A percentile compares a stretch with the other conserved stretches of the same genome.
These are phyloP conservation scores for Fusarium robinianum DNA, from an alignment of 2,329 filamentous ascomycete genomes.

Conservation along the genomic window DNA sequence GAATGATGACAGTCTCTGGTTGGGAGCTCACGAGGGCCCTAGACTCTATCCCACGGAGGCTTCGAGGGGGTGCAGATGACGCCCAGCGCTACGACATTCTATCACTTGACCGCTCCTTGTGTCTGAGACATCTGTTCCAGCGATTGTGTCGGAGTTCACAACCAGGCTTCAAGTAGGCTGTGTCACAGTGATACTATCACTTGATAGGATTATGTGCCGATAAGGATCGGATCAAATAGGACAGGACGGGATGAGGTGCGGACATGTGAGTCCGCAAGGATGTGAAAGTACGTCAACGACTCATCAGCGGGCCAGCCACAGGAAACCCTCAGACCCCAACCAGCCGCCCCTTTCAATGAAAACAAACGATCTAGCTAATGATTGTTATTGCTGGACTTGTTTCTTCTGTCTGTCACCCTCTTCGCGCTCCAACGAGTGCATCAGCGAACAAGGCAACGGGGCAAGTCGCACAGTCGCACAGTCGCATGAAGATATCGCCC, in stretches of 20 bases:
- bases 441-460: conserved; percentile 19
- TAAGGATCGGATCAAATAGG: conserved; percentile 9
- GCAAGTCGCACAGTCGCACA: conserved; percentile 12
- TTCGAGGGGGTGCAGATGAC: too few relatives aligned
- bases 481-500: conserved; percentile 8
- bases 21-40: conserved; percentile 28
- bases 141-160: conserved; percentile 5
- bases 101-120: conserved; percentile 27
- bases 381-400: too few relatives aligned
- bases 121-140: conserved; percentile 24
- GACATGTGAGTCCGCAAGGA: not conserved
- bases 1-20: too few relatives aligned
- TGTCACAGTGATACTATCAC: too few relatives aligned
- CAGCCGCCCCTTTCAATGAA: too few relatives aligned
- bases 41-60: too few relatives aligned
- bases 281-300: conserved; percentile 16
- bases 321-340: too few relatives aligned
- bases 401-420: too few relatives aligned
- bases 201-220: too few relatives aligned
- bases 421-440: too few relatives aligned
- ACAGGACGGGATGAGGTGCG: conserved; percentile 3
- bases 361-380: too few relatives aligned
- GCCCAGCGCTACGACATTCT: conserved; percentile 10
- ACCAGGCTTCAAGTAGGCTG: not conserved
- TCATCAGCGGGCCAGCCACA: too few relatives aligned